Base-by-base conservation (phyloP, 176 grass and related monocot species). In the Ampelocalamus luodianensis region DNA sequence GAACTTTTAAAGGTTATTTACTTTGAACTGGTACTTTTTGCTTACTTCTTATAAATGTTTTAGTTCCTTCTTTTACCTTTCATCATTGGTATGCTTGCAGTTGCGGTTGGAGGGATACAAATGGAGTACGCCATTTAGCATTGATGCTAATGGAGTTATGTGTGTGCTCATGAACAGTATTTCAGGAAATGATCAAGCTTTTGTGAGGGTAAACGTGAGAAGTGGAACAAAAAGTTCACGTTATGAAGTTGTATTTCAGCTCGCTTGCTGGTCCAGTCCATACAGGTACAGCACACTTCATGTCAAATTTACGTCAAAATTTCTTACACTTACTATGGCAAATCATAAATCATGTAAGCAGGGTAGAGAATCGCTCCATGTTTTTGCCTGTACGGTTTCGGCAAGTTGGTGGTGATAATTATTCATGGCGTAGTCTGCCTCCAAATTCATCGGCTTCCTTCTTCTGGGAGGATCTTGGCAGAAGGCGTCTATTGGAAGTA, bases 301-400 rank as follows among this genome's bases (percentile, higher is more conserved):
- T n/a, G 8, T 86, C 45, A 76, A 32, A 27, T 87, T 81, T 72
- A 62, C 13, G 15, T 65, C 4, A 77, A 71, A 60, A 45, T 23
- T 8, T 34, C 11, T 61, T 77, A 20, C 74, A 45, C 23, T 53
- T 83, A 13, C 51, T 78, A 51, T 78, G 39, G 39, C 4, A 74
- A 40, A 67, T 55, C 86, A 45, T 79, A 63, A 78, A 65, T 72
- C 67, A 20, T 82, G 74, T 78, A 76, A 66, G 55, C 89, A 98
- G 96, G 88, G 91, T 98, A 72, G 96, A 98, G 87, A 98, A 98
- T 83, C 96, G 93, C 55, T 98, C 93, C 15, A 98, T 95, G 91
- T 98, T 93, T 78, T 89, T 98, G 86, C 93, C 89, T 87, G n/a
- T 98, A 74, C 72, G 63, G 64, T 90, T 95, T 76, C 96, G 96